phyloP scores from a whole-genome alignment of 2,329 filamentous ascomycete species.

The Colletotrichum liaoningense region DNA sequence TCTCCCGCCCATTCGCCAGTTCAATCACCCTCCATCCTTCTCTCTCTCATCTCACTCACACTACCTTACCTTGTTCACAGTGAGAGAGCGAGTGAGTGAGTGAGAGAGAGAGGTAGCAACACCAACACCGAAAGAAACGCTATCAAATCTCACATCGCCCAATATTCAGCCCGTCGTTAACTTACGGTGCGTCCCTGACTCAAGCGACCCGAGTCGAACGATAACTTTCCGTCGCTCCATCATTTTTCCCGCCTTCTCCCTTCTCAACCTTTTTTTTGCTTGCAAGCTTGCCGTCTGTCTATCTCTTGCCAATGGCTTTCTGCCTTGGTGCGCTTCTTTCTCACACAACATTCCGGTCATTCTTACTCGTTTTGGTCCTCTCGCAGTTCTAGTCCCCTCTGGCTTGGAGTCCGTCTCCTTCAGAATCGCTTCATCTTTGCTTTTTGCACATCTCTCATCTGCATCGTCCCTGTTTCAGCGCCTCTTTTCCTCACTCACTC shows the following conservation, averaged over 20 bases:
- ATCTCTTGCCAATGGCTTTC: constrained; percentile 7
- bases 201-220: neutral
- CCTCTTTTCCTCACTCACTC: constrained; percentile 14
- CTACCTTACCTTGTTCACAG: neutral
- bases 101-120: neutral
- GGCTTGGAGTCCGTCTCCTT: constrained; percentile 25
- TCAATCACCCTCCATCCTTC: neutral
- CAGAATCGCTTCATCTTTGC: constrained; percentile 18
- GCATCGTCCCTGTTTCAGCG: constrained; percentile 35
- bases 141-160: neutral
- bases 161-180: neutral
- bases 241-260: neutral
- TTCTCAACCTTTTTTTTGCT: neutral
- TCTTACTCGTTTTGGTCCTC: constrained; percentile 26
- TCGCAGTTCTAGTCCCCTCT: constrained; percentile 27
- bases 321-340: neutral
- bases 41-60: neutral
- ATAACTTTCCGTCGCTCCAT: neutral
- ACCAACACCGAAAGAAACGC: neutral
- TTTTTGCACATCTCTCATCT: constrained; percentile 35
- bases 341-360: constrained; percentile 23
- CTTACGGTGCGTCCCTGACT: neutral
- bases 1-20: neutral
- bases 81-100: neutral
- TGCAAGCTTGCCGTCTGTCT: neutral